phyloP scores from a whole-genome alignment of 495 filamentous ascomycete genomes.

The Aspergillus cavernicola region DNA sequence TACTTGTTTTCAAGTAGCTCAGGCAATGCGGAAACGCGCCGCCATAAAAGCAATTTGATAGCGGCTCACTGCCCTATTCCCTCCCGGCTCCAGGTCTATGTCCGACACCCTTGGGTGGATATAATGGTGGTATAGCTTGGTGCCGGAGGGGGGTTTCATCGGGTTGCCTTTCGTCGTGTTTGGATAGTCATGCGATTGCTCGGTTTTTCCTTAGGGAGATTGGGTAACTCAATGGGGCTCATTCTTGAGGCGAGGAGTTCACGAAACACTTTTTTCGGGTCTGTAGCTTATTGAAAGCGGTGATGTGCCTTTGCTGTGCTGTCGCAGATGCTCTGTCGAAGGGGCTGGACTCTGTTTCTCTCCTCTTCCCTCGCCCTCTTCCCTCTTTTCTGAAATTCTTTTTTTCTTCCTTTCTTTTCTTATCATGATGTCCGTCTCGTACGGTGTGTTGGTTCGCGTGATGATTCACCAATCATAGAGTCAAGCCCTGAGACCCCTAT shows the following conservation, averaged over 20 bases:
- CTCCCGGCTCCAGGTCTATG: conserved; percentile 29
- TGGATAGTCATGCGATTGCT: conserved; percentile 99
- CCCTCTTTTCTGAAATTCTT: conserved; percentile 11
- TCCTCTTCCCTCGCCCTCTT: conserved; percentile 2
- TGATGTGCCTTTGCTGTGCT: conserved; percentile 20
- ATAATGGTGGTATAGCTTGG: conserved; percentile 40
- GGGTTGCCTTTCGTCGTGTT: conserved; percentile 79
- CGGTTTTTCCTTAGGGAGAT: conserved; percentile 24
- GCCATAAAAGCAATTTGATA: conserved; percentile 94
- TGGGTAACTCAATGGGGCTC: conserved; percentile 99
- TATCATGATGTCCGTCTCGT: conserved; percentile 8
- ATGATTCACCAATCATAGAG: conserved; percentile 97
- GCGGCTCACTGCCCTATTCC: conserved; percentile 59
- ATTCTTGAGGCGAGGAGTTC: conserved; percentile 99
- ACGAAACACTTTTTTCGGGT: conserved; percentile 45
- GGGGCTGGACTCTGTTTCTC: conserved; percentile 51
- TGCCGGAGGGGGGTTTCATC: conserved; percentile 40
- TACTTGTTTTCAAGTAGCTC: conserved; percentile 25
- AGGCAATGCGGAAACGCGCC: conserved; percentile 91
- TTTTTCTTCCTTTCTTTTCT: conserved; percentile 6
- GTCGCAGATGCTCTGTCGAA: conserved; percentile 61
- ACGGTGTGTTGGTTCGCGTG: conserved; percentile 67
- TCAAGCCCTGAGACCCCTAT: conserved; percentile 90
- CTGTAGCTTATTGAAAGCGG: conserved; percentile 68
- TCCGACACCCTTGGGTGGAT: conserved; percentile 41